phyloP scores from a whole-genome alignment of 768 basidiomycete species.

The Agrocybe chaxingu region DNA sequence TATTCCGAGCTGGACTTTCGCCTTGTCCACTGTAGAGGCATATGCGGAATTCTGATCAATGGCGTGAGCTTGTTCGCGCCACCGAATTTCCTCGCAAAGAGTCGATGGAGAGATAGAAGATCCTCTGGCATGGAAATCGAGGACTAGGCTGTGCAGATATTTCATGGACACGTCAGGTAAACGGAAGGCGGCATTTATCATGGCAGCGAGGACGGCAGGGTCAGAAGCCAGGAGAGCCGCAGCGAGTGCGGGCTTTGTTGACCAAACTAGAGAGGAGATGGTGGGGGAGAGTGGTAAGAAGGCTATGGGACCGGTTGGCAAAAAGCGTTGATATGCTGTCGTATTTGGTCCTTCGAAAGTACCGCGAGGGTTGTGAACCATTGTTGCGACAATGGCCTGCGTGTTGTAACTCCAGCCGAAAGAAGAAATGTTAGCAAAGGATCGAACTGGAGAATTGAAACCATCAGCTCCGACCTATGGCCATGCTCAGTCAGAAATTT shows the following conservation, averaged over 20 bases:
- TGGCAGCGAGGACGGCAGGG: slow-evolving; percentile 55
- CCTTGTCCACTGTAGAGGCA: slow-evolving; percentile 40
- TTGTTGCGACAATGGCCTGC: slow-evolving; percentile 87
- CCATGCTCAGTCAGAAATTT: not conserved
- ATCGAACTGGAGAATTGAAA: slow-evolving; percentile 88
- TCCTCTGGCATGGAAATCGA: slow-evolving; percentile 48
- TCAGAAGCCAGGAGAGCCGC: slow-evolving; percentile 65
- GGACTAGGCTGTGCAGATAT: slow-evolving; percentile 60
- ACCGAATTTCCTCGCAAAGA: slow-evolving; percentile 61
- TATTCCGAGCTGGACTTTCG: slow-evolving; percentile 38
- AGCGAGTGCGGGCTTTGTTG: slow-evolving; percentile 75
- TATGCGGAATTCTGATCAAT: slow-evolving; percentile 65
- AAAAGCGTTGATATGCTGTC: slow-evolving; percentile 90
- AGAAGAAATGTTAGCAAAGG: slow-evolving; percentile 80
- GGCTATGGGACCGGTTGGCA: slow-evolving; percentile 93
- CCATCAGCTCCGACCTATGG: slow-evolving; percentile 93
- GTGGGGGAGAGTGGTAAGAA: slow-evolving; percentile 86
- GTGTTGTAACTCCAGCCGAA: slow-evolving; percentile 92
- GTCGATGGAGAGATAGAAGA: slow-evolving; percentile 43
- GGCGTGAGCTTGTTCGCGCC: slow-evolving; percentile 69
- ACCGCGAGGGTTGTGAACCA: slow-evolving; percentile 67
- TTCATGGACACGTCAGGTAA: slow-evolving; percentile 71
- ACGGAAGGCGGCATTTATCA: slow-evolving; percentile 92
- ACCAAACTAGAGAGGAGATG: slow-evolving; percentile 91
- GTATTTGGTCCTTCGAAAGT: slow-evolving; percentile 64